Percentiles rank a stretch among this genome's conserved stretches.
phyloP scores from a whole-genome alignment of 495 filamentous ascomycete species.

The Lineolata rhizophorae region DNA sequence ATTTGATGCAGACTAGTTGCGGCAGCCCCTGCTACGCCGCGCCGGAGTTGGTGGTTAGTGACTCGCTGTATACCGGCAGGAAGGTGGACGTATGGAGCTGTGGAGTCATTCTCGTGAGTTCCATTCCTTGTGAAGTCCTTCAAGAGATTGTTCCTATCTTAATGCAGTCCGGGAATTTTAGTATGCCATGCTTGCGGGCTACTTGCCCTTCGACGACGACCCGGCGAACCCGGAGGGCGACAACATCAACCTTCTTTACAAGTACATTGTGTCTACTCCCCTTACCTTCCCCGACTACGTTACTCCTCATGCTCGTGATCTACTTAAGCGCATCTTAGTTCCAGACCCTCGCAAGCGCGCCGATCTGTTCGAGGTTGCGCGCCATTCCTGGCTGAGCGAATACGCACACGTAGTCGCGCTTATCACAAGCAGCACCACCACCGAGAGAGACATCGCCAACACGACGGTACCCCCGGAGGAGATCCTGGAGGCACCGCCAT shows the following conservation, averaged over 20 bases:
- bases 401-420: conserved; percentile 87
- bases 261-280: conserved; percentile 95
- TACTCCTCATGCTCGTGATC: conserved; percentile 84
- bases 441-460: conserved; percentile 63
- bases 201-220: conserved; percentile 97
- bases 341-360: conserved; percentile 87
- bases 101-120: conserved; percentile 86
- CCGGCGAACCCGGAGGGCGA: conserved; percentile 97
- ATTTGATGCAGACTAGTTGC: conserved; percentile 64
- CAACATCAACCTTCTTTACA: conserved; percentile 97
- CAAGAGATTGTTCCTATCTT: neutral
- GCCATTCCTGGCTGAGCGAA: conserved; percentile 96
- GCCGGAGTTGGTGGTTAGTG: conserved; percentile 91
- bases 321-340: conserved; percentile 84
- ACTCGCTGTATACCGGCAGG: conserved; percentile 87
- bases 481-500: conserved; percentile 19
- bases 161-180: conserved; percentile 19
- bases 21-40: conserved; percentile 90
- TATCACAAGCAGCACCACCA: conserved; percentile 87
- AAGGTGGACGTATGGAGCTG: conserved; percentile 99
- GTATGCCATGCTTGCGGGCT: conserved; percentile 98
- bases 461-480: conserved; percentile 36
- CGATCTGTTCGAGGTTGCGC: conserved; percentile 90
- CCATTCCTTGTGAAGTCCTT: neutral
- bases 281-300: conserved; percentile 98